phyloP scores from a whole-genome alignment of 2,329 filamentous ascomycete genomes.

The Mycocentrospora acerina region DNA sequence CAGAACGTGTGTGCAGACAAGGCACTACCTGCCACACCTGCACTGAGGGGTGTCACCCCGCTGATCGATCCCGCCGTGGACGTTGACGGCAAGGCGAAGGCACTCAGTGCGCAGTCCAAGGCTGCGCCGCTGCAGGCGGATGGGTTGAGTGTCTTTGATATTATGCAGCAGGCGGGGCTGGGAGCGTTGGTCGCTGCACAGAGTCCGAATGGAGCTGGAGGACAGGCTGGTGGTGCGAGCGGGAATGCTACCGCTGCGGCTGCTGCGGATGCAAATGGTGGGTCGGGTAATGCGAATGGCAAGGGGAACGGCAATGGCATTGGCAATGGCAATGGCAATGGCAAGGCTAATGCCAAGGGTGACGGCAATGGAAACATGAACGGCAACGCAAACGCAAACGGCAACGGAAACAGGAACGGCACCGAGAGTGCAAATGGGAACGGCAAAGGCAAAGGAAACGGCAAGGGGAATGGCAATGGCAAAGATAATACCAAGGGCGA shows the following conservation, averaged over 20 bases:
- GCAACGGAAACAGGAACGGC: constrained; percentile 9
- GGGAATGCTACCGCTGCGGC: constrained; percentile 7
- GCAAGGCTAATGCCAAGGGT: constrained; percentile 12
- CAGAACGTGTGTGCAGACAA: constrained; percentile 64
- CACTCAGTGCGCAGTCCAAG: constrained; percentile 57
- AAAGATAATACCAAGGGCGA: constrained; percentile 7
- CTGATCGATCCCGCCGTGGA: constrained; percentile 65
- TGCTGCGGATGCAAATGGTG: constrained; percentile 2
- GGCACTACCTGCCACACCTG: constrained; percentile 60
- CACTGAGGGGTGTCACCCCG: constrained; percentile 67
- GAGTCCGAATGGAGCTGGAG: too few relatives aligned
- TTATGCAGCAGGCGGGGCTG: constrained; percentile 64
- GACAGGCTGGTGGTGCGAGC: constrained; percentile 28
- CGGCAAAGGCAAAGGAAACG: constrained; percentile 1
- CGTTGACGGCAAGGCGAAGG: constrained; percentile 60
- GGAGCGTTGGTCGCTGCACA: constrained; percentile 58
- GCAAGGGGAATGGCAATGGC: constrained; percentile 5
- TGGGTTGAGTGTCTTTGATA: constrained; percentile 66
- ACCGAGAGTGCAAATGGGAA: constrained; percentile 3
- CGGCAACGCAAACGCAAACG: constrained; percentile 20
- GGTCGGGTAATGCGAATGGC: constrained; percentile 1
- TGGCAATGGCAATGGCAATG: constrained; percentile 6
- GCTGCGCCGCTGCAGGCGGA: constrained; percentile 58
- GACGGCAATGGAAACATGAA: constrained; percentile 13
- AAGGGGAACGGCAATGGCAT: constrained; percentile 6